A percentile compares a stretch with the other conserved stretches of the same genome.
phyloP scores from a whole-genome alignment of 192 early-diverging fungal genomes.

The Coemansia sp. region DNA sequence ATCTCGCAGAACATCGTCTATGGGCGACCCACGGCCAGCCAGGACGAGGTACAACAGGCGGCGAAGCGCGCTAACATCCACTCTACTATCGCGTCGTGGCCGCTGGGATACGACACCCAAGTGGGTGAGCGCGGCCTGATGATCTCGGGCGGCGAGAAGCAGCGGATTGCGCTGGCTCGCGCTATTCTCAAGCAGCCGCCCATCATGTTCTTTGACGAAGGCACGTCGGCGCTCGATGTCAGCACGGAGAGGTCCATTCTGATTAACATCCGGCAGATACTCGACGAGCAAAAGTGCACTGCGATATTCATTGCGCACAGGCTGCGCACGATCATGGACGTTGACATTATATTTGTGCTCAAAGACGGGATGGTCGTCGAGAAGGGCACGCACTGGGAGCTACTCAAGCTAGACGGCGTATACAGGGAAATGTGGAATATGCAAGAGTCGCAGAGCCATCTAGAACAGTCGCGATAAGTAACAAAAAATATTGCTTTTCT shows the following conservation, averaged over 20 bases:
- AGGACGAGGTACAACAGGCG: constrained; percentile 65
- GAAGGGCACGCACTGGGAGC: constrained; percentile 80
- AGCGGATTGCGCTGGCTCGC: constrained; percentile 60
- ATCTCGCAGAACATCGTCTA: constrained; percentile 94
- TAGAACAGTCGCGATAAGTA: neutral
- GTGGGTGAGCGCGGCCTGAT: constrained; percentile 75
- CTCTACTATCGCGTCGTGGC: constrained; percentile 60
- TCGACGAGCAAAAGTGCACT: constrained; percentile 67
- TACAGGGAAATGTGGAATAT: constrained; percentile 90
- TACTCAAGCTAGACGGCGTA: constrained; percentile 69
- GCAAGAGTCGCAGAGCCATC: constrained; percentile 40
- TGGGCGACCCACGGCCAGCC: constrained; percentile 69
- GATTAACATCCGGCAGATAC: constrained; percentile 84
- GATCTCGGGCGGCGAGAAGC: constrained; percentile 75
- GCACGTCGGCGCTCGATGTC: constrained; percentile 66
- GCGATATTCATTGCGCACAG: constrained; percentile 96
- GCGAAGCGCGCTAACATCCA: constrained; percentile 66
- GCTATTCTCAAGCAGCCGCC: constrained; percentile 60
- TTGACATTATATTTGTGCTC: constrained; percentile 92
- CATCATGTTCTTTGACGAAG: constrained; percentile 67
- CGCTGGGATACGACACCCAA: constrained; percentile 65
- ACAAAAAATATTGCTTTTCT: neutral
- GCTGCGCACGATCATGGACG: constrained; percentile 86
- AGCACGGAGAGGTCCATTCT: constrained; percentile 74
- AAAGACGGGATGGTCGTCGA: constrained; percentile 85